Percentiles rank a stretch among this genome's conserved stretches.
phyloP scores from a whole-genome alignment of 805 yeast genomes.

The Wickerhamomyces chambardii region DNA sequence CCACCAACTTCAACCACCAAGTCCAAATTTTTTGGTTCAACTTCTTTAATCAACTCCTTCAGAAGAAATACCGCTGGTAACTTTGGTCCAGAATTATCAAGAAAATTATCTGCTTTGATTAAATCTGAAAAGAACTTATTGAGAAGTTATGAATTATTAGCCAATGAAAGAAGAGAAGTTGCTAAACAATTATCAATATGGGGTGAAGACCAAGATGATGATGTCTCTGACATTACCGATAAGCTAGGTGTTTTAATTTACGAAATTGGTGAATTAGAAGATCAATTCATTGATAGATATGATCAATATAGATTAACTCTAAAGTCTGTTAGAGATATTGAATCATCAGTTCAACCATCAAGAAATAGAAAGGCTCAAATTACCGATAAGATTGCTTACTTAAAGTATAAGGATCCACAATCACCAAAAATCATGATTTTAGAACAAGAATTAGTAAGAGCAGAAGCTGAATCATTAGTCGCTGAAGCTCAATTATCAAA shows the following conservation, averaged over 20 bases:
- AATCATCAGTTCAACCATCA: conserved; percentile 81
- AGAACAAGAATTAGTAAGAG: conserved; percentile 86
- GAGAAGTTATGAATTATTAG: conserved; percentile 70
- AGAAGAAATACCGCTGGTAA: conserved; percentile 71
- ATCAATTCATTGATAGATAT: conserved; percentile 77
- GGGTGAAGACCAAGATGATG: conserved; percentile 87
- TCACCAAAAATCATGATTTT: conserved; percentile 70
- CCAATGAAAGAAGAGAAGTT: conserved; percentile 71
- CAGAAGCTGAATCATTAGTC: conserved; percentile 85
- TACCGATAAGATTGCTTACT: conserved; percentile 76
- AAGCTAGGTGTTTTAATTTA: conserved; percentile 76
- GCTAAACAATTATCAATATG: conserved; percentile 77
- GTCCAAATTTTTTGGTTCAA: conserved; percentile 82
- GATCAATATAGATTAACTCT: conserved; percentile 81
- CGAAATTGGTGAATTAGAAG: conserved; percentile 82
- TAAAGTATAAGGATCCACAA: conserved; percentile 80
- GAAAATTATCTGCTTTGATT: conserved; percentile 64
- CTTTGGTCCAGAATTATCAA: conserved; percentile 72
- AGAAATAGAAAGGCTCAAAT: conserved; percentile 81
- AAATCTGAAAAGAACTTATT: conserved; percentile 78
- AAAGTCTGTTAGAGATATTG: conserved; percentile 76
- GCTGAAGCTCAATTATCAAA: conserved; percentile 89
- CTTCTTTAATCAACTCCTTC: conserved; percentile 44
- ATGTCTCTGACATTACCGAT: conserved; percentile 79
- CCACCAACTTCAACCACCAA: conserved; percentile 93